phyloP scores from a whole-genome alignment of 306 rosid genomes.

The Vigna angularis region DNA sequence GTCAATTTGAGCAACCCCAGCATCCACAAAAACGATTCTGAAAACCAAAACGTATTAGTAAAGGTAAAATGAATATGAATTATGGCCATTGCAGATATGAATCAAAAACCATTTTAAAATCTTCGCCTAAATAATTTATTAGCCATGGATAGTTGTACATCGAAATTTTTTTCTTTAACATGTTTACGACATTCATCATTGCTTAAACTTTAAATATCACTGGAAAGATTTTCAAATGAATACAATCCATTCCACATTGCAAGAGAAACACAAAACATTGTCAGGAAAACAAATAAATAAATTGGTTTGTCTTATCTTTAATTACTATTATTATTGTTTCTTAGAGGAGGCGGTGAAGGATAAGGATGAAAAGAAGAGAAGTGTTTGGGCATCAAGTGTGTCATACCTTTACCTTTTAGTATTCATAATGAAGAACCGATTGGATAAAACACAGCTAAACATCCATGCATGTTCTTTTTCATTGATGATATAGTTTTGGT shows the following conservation, averaged over 20 bases:
- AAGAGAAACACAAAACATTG: constrained; percentile 13
- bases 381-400: constrained; percentile 5
- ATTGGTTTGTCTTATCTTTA: not conserved
- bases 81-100: constrained; percentile 21
- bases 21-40: constrained; percentile 96
- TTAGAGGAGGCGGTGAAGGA: constrained; percentile 10
- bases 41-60: constrained; percentile 42
- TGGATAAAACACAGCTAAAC: constrained; percentile 9
- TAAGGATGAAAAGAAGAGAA: constrained; percentile 5
- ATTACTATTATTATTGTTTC: not conserved
- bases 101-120: constrained; percentile 11
- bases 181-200: constrained; percentile 15
- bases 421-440: constrained; percentile 8
- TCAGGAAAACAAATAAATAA: constrained; percentile 20
- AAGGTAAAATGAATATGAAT: constrained; percentile 10
- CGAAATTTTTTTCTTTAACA: constrained; percentile 25
- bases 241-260: not conserved
- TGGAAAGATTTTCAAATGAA: constrained; percentile 12
- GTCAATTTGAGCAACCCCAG: constrained; percentile 90
- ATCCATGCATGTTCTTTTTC: not conserved
- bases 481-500: not conserved
- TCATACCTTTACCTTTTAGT: not conserved
- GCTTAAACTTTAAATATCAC: constrained; percentile 21
- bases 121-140: constrained; percentile 12
- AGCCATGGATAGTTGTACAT: constrained; percentile 1